Evolutionary conservation across 1,284 basidiomycete species (phyloP).

Genomic region (Laetiporus sulphureus): DNA sequence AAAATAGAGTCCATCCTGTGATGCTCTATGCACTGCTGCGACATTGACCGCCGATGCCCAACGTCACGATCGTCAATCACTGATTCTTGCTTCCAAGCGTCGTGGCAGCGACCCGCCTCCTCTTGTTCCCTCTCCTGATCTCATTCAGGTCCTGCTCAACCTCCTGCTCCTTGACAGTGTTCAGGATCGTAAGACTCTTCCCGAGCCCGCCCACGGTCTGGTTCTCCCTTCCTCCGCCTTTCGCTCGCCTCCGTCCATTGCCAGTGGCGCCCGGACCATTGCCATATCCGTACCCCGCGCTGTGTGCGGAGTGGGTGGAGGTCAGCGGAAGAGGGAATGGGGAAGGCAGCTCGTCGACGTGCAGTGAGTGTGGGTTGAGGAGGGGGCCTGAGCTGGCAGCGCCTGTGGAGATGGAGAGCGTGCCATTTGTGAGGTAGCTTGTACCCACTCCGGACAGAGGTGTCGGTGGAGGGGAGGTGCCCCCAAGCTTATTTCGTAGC

Average conservation of each 20-base stretch:
- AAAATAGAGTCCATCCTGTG: too few species aligned
- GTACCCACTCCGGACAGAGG: conserved; percentile 31
- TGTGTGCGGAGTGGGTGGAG: conserved; percentile 27
- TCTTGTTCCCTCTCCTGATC: conserved; percentile 66
- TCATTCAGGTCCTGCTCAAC: conserved; percentile 68
- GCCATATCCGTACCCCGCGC: conserved; percentile 28
- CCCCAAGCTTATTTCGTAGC: conserved; percentile 63
- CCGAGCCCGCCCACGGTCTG: conserved; percentile 51
- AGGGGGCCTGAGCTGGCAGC: conserved; percentile 61
- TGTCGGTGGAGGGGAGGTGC: conserved; percentile 58
- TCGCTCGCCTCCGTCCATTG: conserved; percentile 47
- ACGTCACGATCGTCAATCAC: too few species aligned
- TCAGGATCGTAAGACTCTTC: conserved; percentile 52
- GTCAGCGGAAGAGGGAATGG: conserved; percentile 75
- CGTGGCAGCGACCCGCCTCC: conserved; percentile 47
- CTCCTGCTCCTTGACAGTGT: conserved; percentile 54
- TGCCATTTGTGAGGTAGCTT: conserved; percentile 27
- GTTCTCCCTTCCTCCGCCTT: conserved; percentile 45
- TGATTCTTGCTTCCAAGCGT: conserved; percentile 22
- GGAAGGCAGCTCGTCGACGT: conserved; percentile 76
- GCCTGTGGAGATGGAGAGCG: conserved; percentile 33
- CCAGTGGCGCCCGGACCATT: conserved; percentile 31
- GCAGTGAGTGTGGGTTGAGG: conserved; percentile 71
- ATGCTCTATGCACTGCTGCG: too few species aligned
- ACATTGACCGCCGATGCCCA: too few species aligned